A percentile compares a stretch with the other conserved stretches of the same genome.
Conservation (phyloP, 176 grass and related monocot genomes). For the Paspalum notatum region DNA sequence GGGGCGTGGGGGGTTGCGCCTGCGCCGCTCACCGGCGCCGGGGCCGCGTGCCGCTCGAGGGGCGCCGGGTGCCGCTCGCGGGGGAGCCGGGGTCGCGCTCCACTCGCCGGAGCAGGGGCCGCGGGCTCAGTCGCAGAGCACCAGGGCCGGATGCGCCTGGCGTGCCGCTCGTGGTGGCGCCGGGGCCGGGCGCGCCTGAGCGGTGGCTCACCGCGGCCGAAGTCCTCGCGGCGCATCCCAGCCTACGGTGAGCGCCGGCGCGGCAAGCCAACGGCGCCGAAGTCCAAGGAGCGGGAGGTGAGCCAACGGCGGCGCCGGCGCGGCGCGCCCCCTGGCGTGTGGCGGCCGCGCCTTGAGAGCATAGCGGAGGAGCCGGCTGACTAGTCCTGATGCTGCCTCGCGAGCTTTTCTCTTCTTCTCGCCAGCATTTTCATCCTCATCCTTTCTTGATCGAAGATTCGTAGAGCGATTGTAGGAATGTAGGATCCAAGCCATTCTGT, state of each 20-base stretch:
- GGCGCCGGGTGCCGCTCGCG: too few relatives aligned
- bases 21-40: too few relatives aligned
- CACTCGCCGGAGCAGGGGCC: too few relatives aligned
- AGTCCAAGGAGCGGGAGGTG: constrained; percentile 54
- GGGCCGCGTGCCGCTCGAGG: too few relatives aligned
- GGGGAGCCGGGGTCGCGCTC: too few relatives aligned
- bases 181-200: too few relatives aligned
- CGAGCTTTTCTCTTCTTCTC: neutral
- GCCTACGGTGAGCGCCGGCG: constrained; percentile 63
- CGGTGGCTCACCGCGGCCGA: constrained; percentile 66
- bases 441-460: too few relatives aligned
- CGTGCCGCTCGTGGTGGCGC: too few relatives aligned
- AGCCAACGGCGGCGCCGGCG: constrained; percentile 46
- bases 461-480: constrained; percentile 24
- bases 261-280: constrained; percentile 61
- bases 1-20: too few relatives aligned
- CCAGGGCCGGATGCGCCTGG: too few relatives aligned
- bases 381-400: constrained; percentile 5
- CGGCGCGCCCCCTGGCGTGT: constrained; percentile 65
- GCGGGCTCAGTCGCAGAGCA: too few relatives aligned
- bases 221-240: constrained; percentile 81
- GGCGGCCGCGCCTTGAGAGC: constrained; percentile 82
- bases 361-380: constrained; percentile 63
- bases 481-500: constrained; percentile 33
- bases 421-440: too few relatives aligned